These are phyloP conservation scores for Hypseocharis bilobata DNA, from an alignment of 441 rosid species.

Conservation along the genomic window DNA sequence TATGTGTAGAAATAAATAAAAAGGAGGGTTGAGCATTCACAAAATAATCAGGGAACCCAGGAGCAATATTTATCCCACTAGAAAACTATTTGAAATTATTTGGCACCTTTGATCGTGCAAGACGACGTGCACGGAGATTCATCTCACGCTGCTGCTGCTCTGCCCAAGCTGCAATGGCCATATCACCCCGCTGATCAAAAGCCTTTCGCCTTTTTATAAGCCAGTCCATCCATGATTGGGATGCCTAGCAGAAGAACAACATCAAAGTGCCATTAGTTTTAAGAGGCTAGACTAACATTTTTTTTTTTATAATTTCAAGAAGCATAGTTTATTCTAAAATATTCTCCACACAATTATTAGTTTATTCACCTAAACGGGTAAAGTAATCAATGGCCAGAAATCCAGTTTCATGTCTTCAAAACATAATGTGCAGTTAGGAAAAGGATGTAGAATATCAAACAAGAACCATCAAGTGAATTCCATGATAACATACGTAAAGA, in stretches of 20 bases:
- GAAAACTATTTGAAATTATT: conserved; percentile 10
- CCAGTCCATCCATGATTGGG: conserved; percentile 98
- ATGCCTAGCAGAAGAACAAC: conserved; percentile 48
- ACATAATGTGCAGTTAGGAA: not conserved
- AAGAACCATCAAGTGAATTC: not conserved
- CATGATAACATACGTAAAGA: not conserved
- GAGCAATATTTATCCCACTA: not conserved
- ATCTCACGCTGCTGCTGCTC: conserved; percentile 92
- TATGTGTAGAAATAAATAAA: too few relatives aligned
- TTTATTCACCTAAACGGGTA: not conserved
- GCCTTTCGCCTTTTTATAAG: conserved; percentile 81
- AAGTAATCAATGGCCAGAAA: not conserved
- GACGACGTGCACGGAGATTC: conserved; percentile 74
- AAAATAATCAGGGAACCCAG: conserved; percentile 9
- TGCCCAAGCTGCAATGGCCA: conserved; percentile 94
- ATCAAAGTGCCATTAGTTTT: conserved; percentile 11
- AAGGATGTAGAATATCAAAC: not conserved
- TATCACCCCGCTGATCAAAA: conserved; percentile 88
- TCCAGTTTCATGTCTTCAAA: not conserved
- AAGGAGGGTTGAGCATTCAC: not conserved
- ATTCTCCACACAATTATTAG: too few relatives aligned
- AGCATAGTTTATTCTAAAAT: too few relatives aligned
- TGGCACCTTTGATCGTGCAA: conserved; percentile 74
- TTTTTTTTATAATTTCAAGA: not conserved
- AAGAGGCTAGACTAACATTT: not conserved